A percentile compares a stretch with the other conserved stretches of the same genome.
Evolutionary conservation across 2,329 filamentous ascomycete species (phyloP).

Genomic region (Verticillium isaacii): DNA sequence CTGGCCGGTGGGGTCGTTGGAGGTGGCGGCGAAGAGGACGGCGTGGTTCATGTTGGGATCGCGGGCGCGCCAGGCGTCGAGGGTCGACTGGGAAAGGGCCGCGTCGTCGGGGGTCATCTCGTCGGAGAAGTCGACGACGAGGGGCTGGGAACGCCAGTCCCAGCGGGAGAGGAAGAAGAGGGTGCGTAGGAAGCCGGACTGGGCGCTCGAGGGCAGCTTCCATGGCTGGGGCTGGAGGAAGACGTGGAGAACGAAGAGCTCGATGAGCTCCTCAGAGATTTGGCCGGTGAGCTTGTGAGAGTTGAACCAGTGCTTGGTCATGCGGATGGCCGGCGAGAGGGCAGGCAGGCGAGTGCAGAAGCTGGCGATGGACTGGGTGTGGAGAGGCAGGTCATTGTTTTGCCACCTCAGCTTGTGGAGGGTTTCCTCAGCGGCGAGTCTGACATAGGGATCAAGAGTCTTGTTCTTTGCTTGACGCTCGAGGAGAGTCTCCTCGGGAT

Average conservation of each 20-base stretch:
- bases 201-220: conserved; percentile 68
- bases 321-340: conserved; percentile 75
- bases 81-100: conserved; percentile 60
- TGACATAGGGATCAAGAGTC: conserved; percentile 55
- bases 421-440: conserved; percentile 65
- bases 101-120: conserved; percentile 59
- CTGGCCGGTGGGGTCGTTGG: conserved; percentile 70
- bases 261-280: conserved; percentile 74
- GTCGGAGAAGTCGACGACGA: conserved; percentile 72
- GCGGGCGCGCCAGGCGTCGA: conserved; percentile 80
- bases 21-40: conserved; percentile 76
- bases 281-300: conserved; percentile 75
- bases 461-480: conserved; percentile 76
- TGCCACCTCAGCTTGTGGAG: conserved; percentile 67
- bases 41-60: conserved; percentile 85
- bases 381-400: conserved; percentile 68
- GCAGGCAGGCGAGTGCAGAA: conserved; percentile 76
- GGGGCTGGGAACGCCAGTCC: conserved; percentile 84
- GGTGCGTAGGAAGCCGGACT: conserved; percentile 76
- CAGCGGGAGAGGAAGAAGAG: conserved; percentile 77
- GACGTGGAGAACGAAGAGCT: conserved; percentile 71
- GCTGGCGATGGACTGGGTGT: conserved; percentile 76
- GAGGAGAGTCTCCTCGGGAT: conserved; percentile 77
- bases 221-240: conserved; percentile 84
- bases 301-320: conserved; percentile 87